Evolutionary conservation across 129 eudicot genomes (phyloP).

Genomic region (Pittosporum tobira): DNA sequence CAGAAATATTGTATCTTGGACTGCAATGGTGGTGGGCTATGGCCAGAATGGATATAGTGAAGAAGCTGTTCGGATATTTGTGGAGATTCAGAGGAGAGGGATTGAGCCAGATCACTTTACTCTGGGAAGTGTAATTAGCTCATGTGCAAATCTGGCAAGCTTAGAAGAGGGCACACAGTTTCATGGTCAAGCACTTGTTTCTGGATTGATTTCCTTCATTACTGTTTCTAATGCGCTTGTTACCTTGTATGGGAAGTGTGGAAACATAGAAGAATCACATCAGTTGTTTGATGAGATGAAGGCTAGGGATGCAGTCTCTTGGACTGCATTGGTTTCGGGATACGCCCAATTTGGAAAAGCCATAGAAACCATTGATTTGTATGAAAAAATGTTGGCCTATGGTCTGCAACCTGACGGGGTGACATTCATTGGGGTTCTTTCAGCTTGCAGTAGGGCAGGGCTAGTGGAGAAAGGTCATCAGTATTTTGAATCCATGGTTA

Average conservation of each 20-base stretch:
- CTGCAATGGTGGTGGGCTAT: constrained; percentile 82
- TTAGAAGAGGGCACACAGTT: constrained; percentile 91
- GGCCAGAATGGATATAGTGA: constrained; percentile 80
- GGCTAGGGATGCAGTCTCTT: constrained; percentile 63
- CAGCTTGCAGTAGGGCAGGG: constrained; percentile 85
- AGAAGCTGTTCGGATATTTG: constrained; percentile 56
- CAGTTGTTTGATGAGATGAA: constrained; percentile 58
- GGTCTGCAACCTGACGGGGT: constrained; percentile 59
- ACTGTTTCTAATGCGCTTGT: constrained; percentile 82
- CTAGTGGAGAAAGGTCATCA: constrained; percentile 54
- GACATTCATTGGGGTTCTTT: constrained; percentile 60
- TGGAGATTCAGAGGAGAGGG: constrained; percentile 66
- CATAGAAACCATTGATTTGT: constrained; percentile 54
- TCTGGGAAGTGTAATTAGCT: constrained; percentile 77
- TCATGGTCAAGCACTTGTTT: constrained; percentile 61
- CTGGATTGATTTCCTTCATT: constrained; percentile 62
- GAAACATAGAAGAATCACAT: constrained; percentile 60
- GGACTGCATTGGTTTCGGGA: constrained; percentile 74
- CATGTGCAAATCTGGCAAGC: constrained; percentile 80
- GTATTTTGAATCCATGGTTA: constrained; percentile 56
- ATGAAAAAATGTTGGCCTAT: constrained; percentile 60
- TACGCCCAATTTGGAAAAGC: constrained; percentile 92
- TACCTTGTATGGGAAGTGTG: constrained; percentile 82
- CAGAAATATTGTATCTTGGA: constrained; percentile 84
- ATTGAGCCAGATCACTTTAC: constrained; percentile 65